Evolutionary conservation across 2,329 filamentous ascomycete species (phyloP).

Genomic region (Ceratocystiopsis sp.): DNA sequence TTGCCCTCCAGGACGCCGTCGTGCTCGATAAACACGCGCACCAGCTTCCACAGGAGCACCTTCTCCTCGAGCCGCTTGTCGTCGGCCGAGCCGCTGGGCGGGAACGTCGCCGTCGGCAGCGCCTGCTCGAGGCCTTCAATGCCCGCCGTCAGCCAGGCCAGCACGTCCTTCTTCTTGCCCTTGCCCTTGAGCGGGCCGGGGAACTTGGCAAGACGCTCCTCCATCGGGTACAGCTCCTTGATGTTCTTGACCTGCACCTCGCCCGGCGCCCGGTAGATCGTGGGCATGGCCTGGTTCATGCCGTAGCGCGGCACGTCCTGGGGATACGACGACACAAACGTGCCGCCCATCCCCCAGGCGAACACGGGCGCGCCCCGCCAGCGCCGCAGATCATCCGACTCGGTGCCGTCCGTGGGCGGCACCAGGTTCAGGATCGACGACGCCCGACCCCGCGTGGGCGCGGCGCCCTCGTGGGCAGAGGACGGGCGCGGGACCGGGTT

Average conservation of each 20-base stretch:
- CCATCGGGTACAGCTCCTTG: constrained; percentile 54
- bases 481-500: constrained; percentile 37
- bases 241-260: constrained; percentile 63
- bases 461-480: constrained; percentile 29
- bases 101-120: constrained; percentile 30
- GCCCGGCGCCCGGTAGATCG: constrained; percentile 67
- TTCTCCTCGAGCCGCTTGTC: constrained; percentile 65
- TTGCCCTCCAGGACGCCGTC: constrained; percentile 70
- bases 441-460: constrained; percentile 10
- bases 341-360: constrained; percentile 74
- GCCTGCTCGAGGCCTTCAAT: constrained; percentile 57
- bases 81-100: constrained; percentile 34
- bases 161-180: constrained; percentile 85
- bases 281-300: constrained; percentile 52
- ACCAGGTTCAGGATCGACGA: constrained; percentile 33
- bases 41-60: constrained; percentile 71
- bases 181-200: constrained; percentile 82
- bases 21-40: constrained; percentile 66
- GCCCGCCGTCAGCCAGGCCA: constrained; percentile 61
- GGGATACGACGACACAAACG: constrained; percentile 70
- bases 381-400: constrained; percentile 62
- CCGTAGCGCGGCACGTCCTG: constrained; percentile 77
- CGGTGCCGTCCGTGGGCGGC: constrained; percentile 45
- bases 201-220: constrained; percentile 61
- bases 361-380: constrained; percentile 87